Conservation (phyloP, 2,329 filamentous ascomycete genomes). For the Aspergillus candidus region DNA sequence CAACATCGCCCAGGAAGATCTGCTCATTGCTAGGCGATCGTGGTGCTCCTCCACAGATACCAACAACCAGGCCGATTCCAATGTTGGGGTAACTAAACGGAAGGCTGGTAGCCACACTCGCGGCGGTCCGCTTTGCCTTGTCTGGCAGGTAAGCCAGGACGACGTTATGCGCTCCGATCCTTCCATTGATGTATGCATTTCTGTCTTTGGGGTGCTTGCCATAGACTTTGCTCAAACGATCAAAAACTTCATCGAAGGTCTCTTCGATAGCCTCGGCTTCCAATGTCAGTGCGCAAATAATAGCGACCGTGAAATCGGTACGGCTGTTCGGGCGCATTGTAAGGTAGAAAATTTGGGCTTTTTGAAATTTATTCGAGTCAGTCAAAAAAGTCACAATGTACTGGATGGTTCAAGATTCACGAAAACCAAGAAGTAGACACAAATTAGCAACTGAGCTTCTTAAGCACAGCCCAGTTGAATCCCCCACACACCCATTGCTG, state of each 20-base stretch:
- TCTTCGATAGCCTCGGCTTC: constrained; percentile 9
- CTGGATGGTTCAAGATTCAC: too few relatives aligned
- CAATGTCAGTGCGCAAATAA: constrained; percentile 8
- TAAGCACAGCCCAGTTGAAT: too few relatives aligned
- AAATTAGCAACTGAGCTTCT: too few relatives aligned
- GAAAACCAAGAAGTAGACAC: too few relatives aligned
- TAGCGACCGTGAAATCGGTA: constrained; percentile 8
- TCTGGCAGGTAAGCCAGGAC: constrained; percentile 14
- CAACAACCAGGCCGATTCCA: constrained; percentile 14
- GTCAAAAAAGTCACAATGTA: too few relatives aligned
- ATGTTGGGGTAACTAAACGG: constrained; percentile 5
- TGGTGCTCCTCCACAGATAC: constrained; percentile 15
- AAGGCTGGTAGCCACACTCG: constrained; percentile 5
- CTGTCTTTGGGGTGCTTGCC: constrained; percentile 2
- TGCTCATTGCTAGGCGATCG: constrained; percentile 1
- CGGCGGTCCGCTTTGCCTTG: constrained; percentile 10
- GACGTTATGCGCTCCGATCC: constrained; percentile 14
- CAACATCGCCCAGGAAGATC: constrained; percentile 20
- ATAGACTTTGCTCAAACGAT: not conserved
- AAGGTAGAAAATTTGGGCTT: too few relatives aligned
- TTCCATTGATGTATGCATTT: constrained; percentile 11
- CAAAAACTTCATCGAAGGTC: constrained; percentile 7
- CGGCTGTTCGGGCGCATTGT: not conserved
- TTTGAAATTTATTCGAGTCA: too few relatives aligned
- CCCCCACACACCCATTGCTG: too few relatives aligned